phyloP scores from a whole-genome alignment of 768 basidiomycete genomes.

The Naganishia antarctica region DNA sequence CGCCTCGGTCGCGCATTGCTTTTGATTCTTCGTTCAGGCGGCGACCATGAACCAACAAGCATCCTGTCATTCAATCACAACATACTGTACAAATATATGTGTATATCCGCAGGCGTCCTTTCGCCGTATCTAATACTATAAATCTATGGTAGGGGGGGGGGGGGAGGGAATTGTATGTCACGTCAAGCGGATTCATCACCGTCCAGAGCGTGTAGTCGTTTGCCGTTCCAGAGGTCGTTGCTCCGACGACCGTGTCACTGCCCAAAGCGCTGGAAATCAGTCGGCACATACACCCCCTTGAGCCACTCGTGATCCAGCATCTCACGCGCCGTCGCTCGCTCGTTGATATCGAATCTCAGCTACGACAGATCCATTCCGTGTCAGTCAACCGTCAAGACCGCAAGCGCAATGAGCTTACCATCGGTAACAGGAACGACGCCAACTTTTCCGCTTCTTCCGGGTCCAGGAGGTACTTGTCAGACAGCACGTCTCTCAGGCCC shows the following conservation, averaged over 20 bases:
- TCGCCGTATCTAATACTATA: conserved; percentile 1
- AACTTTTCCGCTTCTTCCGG: conserved; percentile 71
- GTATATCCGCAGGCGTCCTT: background rate
- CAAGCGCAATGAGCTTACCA: conserved; percentile 54
- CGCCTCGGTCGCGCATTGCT: no score
- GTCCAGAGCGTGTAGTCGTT: no score
- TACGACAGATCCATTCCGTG: conserved; percentile 66
- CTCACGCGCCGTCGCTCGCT: conserved; percentile 81
- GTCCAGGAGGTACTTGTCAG: conserved; percentile 92
- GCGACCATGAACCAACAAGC: no score
- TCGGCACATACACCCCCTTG: conserved; percentile 75
- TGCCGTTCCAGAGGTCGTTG: no score
- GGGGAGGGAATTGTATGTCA: no score
- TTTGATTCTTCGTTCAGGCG: no score
- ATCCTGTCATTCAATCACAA: background rate
- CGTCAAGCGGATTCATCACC: no score
- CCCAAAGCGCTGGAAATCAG: conserved; percentile 64
- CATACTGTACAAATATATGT: background rate
- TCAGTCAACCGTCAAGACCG: background rate
- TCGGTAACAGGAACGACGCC: conserved; percentile 67
- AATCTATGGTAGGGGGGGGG: conserved; percentile 8
- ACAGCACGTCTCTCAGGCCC: conserved; percentile 72
- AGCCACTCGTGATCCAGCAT: conserved; percentile 83
- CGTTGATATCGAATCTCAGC: conserved; percentile 81
- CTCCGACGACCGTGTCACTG: background rate